These are phyloP conservation scores for Trichomonas tenax DNA, from an alignment of 208 protist species.

Conservation along the genomic window DNA sequence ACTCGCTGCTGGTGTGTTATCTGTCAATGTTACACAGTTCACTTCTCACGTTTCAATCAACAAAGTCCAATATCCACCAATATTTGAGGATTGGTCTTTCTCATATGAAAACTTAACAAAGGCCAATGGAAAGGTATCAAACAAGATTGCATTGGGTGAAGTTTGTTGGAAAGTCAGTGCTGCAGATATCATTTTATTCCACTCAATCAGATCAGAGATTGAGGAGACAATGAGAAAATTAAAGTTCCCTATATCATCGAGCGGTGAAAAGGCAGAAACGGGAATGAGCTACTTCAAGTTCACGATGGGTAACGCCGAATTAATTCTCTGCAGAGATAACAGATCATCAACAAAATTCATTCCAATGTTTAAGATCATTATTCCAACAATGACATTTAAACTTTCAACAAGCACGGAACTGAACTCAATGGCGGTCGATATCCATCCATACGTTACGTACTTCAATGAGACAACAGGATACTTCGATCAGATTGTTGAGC, in stretches of 20 bases:
- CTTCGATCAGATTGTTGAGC: background rate
- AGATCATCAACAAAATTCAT: background rate
- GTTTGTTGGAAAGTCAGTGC: background rate
- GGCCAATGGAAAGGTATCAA: background rate
- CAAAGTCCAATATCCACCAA: background rate
- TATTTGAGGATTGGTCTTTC: background rate
- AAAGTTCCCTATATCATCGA: background rate
- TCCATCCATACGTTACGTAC: background rate
- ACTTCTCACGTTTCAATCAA: background rate
- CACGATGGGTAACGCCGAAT: background rate
- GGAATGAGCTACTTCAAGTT: background rate
- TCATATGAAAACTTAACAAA: background rate
- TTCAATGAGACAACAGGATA: background rate
- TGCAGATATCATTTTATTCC: background rate
- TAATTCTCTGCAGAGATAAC: slow-evolving; percentile 18
- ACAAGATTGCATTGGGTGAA: background rate
- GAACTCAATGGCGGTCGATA: background rate
- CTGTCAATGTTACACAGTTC: background rate
- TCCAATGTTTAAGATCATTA: background rate
- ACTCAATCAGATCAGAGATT: background rate
- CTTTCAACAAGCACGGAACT: background rate
- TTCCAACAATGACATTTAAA: background rate
- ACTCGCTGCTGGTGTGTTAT: background rate
- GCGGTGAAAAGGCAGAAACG: background rate
- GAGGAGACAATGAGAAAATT: background rate